Percentiles rank a stretch among this genome's conserved stretches.
Conservation (phyloP, 129 eudicot species). For the Flaveria brownii region DNA sequence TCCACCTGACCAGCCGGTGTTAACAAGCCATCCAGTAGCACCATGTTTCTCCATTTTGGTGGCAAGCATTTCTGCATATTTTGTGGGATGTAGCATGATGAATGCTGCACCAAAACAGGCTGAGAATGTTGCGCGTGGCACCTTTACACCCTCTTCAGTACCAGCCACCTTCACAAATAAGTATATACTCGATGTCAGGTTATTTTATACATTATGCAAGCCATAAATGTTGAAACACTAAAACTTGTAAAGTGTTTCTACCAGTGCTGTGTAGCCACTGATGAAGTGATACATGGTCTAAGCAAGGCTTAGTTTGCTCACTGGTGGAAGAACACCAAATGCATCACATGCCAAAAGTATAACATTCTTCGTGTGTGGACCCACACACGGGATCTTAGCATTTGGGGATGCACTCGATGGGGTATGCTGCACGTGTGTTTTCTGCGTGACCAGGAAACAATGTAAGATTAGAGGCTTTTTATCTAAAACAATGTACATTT, state of each 20-base stretch:
- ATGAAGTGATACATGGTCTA: constrained; percentile 98
- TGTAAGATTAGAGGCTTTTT: background rate
- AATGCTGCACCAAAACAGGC: constrained; percentile 98
- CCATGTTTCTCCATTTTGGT: constrained; percentile 91
- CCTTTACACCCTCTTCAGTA: constrained; percentile 92
- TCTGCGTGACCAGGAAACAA: constrained; percentile 42
- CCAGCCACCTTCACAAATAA: constrained; percentile 71
- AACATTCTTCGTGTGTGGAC: constrained; percentile 93
- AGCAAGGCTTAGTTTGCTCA: constrained; percentile 89
- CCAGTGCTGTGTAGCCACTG: constrained; percentile 98
- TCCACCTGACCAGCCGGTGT: constrained; percentile 99
- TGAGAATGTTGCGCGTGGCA: constrained; percentile 93
- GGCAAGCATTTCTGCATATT: constrained; percentile 92
- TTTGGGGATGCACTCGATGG: constrained; percentile 93
- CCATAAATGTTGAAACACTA: background rate
- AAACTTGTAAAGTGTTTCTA: constrained; percentile 23
- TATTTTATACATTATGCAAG: background rate
- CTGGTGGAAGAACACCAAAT: constrained; percentile 97
- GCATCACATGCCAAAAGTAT: constrained; percentile 93
- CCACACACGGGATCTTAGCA: constrained; percentile 87
- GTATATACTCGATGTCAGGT: background rate
- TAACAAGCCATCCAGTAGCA: constrained; percentile 97
- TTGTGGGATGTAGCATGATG: constrained; percentile 95
- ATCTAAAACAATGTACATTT: constrained; percentile 3
- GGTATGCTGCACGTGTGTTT: constrained; percentile 95